These are phyloP conservation scores for Calophaca sinica DNA, from an alignment of 306 rosid genomes.

Conservation along the genomic window DNA sequence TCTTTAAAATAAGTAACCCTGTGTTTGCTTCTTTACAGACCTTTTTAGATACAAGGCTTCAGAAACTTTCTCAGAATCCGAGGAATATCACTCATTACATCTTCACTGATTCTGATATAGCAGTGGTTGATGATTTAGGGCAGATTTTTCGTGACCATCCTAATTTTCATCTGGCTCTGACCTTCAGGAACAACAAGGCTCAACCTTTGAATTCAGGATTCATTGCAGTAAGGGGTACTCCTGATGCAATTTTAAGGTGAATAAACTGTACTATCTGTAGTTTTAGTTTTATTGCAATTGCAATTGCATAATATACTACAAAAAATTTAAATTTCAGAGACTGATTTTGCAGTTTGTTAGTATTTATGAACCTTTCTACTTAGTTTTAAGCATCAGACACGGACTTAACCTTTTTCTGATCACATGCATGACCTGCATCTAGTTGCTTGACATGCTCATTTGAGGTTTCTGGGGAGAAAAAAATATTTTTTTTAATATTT, in stretches of 20 bases:
- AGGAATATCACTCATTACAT: constrained; percentile 64
- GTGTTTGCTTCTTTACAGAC: constrained; percentile 58
- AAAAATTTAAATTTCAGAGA: not conserved
- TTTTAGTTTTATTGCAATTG: constrained; percentile 34
- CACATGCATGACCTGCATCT: constrained; percentile 28
- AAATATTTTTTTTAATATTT: no score
- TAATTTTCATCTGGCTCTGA: constrained; percentile 82
- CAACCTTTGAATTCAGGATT: constrained; percentile 97
- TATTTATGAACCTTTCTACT: constrained; percentile 29
- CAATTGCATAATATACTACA: not conserved
- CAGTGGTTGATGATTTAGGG: constrained; percentile 82
- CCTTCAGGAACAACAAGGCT: constrained; percentile 89
- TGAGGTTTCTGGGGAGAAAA: constrained; percentile 12
- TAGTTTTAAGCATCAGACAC: constrained; percentile 10
- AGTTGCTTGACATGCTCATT: constrained; percentile 6
- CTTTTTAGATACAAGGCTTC: constrained; percentile 72
- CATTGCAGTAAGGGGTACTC: constrained; percentile 92
- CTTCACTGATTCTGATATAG: constrained; percentile 93
- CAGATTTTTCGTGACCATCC: constrained; percentile 66
- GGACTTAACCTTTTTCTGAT: constrained; percentile 9
- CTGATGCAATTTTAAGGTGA: constrained; percentile 80
- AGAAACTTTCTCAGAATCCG: constrained; percentile 57
- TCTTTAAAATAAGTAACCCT: constrained; percentile 21
- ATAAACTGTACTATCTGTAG: not conserved
- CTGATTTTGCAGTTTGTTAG: not conserved